Evolutionary conservation across 2,329 filamentous ascomycete species (phyloP).

Genomic region (Colletotrichum falcatum): DNA sequence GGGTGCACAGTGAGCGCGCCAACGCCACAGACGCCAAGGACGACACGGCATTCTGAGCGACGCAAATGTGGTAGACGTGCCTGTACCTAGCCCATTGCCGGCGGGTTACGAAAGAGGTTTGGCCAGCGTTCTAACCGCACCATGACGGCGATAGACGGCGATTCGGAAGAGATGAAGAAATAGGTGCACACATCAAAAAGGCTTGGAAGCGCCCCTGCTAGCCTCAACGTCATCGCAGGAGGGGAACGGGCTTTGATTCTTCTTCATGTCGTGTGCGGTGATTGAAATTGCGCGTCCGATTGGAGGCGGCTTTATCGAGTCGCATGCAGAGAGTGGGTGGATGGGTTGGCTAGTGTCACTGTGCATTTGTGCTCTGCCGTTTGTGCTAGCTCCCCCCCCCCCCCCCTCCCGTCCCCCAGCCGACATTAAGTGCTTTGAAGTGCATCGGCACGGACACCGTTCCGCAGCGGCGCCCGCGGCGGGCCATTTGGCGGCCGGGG

Average conservation of each 20-base stretch:
- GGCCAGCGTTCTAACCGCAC: neutral
- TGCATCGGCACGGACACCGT: constrained; percentile 34
- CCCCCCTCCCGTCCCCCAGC: no score
- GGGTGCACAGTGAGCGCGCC: constrained; percentile 11
- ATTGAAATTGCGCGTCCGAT: constrained; percentile 16
- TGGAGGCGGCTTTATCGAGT: constrained; percentile 31
- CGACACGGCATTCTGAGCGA: neutral
- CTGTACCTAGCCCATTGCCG: neutral
- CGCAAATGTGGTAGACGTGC: neutral
- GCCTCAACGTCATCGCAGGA: constrained; percentile 28
- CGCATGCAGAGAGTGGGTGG: constrained; percentile 18
- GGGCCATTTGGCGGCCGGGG: constrained; percentile 36
- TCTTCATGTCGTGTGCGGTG: constrained; percentile 15
- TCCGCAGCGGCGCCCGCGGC: constrained; percentile 31
- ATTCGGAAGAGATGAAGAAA: neutral
- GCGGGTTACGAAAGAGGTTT: neutral
- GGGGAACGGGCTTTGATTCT: constrained; percentile 21
- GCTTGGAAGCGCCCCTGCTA: constrained; percentile 18
- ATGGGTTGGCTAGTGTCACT: neutral
- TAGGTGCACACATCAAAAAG: neutral
- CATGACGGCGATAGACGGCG: neutral
- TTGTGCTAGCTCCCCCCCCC: no score
- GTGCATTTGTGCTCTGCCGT: no score
- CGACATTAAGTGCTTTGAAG: neutral
- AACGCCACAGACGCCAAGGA: neutral